Base-by-base conservation (phyloP, 352 stramenopile genomes). In the Blastocystis sp. region DNA sequence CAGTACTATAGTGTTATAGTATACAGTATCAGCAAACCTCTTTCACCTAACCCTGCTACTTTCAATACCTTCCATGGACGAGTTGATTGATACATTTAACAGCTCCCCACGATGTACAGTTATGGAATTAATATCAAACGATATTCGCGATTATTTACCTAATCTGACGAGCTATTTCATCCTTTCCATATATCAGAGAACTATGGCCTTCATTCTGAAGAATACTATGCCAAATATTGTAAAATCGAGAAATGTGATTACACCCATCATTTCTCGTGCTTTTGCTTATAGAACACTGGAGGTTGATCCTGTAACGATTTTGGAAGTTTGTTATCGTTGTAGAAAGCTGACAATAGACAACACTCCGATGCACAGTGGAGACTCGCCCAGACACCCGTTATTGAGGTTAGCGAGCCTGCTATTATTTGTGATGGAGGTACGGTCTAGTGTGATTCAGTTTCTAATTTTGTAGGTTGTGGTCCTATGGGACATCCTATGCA, bases 401-500 rank as follows among this genome's bases (percentile, higher is more conserved):
- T 89, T 64, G 78, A 89, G 24, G 78, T 89, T 30, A 79, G 66
- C n/a, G 66, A 89, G 66, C 78, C 78, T n/a, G 56, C 76, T 2
- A 64, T 89, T 51, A 89, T 89, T 60, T 89, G 78, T 42, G 78
- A 89, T 57, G 78, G 78, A 89, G 78, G 78, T 89, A 89, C 4
- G 24, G 37, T 37, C 3, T 2, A 9, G 33, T 79, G 11, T 9
- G 48, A 40, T 53, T 35, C 17, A 15, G n/a, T n/a, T 9, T 30
- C 44, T 89, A 4, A 79, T 77, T 56, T 11, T 44, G 78, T 89
- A 89, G 78, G 78, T 40, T 76, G 60, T 56, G 78, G 78, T 62
- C 60, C 66, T 27, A 79, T 89, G 78, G 78, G 78, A 17, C 78
- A 89, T 56, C 78, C 78, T 9, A 79, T 89, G 60, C 78, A 89